Evolutionary conservation across 169 alveolate species (phyloP).

Genomic region (Fabrea salina): DNA sequence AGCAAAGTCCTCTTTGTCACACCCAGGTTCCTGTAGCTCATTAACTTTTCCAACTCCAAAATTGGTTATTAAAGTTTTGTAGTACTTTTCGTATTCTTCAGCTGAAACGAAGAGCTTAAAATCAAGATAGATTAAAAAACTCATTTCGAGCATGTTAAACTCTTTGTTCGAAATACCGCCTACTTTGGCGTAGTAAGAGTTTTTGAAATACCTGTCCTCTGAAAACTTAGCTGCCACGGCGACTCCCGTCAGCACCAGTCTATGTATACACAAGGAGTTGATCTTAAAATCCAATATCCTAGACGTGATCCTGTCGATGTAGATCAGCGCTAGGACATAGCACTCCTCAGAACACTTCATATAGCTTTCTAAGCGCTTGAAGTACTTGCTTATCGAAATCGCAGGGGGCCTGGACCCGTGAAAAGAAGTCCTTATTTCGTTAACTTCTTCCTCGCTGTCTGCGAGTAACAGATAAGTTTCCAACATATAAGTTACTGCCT

Average conservation of each 20-base stretch:
- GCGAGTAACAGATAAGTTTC: slow-evolving; percentile 1
- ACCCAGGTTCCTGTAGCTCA: too few species aligned
- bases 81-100: slow-evolving; percentile 81
- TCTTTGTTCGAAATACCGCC: slow-evolving; percentile 93
- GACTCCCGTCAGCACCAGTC: slow-evolving; percentile 86
- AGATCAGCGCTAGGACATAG: neutral
- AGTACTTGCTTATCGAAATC: neutral
- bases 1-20: too few species aligned
- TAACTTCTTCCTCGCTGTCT: too few species aligned
- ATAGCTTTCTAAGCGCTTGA: neutral
- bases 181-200: slow-evolving; percentile 87
- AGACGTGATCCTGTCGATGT: slow-evolving; percentile 18
- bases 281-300: neutral
- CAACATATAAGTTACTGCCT: slow-evolving; percentile 11
- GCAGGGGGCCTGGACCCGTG: neutral
- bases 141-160: slow-evolving; percentile 85
- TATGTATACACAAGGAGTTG: slow-evolving; percentile 48
- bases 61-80: neutral
- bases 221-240: slow-evolving; percentile 91
- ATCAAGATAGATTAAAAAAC: slow-evolving; percentile 80
- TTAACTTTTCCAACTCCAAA: too few species aligned
- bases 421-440: neutral
- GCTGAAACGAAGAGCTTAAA: slow-evolving; percentile 85
- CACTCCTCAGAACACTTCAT: slow-evolving; percentile 28
- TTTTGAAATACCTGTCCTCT: slow-evolving; percentile 90